A percentile compares a stretch with the other conserved stretches of the same genome.
phyloP scores from a whole-genome alignment of 2,329 filamentous ascomycete species.

The Verticillium longisporum region DNA sequence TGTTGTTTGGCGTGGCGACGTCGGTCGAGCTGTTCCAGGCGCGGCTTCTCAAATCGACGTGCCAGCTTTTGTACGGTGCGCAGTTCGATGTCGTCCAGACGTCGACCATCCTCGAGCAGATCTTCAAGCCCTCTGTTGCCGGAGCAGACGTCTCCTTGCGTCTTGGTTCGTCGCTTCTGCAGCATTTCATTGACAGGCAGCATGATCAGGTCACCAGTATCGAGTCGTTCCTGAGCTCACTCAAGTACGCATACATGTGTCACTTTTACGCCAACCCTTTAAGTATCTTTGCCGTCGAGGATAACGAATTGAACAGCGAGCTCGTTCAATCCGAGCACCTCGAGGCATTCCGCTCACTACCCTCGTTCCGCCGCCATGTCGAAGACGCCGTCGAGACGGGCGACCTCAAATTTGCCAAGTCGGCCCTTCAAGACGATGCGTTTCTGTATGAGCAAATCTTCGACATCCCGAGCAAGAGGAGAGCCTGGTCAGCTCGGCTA shows the following conservation, averaged over 20 bases:
- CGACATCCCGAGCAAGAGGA: constrained; percentile 18
- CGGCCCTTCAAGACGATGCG: constrained; percentile 54
- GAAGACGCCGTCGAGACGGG: constrained; percentile 39
- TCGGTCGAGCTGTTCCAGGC: constrained; percentile 75
- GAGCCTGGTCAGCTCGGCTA: constrained; percentile 34
- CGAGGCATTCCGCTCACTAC: constrained; percentile 59
- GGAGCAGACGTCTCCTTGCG: constrained; percentile 48
- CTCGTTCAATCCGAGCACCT: constrained; percentile 53
- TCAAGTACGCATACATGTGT: constrained; percentile 82
- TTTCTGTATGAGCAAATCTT: constrained; percentile 40
- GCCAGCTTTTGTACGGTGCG: constrained; percentile 59
- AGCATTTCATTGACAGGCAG: constrained; percentile 62
- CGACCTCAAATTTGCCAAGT: constrained; percentile 34
- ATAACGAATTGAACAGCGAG: constrained; percentile 13
- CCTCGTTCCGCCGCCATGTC: constrained; percentile 57
- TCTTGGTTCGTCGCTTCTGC: constrained; percentile 57
- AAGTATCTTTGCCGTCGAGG: constrained; percentile 46
- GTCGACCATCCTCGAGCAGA: constrained; percentile 62
- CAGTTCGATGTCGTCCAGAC: constrained; percentile 75
- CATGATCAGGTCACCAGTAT: constrained; percentile 71
- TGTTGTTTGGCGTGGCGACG: constrained; percentile 75
- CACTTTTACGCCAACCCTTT: constrained; percentile 77
- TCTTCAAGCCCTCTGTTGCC: constrained; percentile 61
- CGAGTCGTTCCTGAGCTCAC: constrained; percentile 61
- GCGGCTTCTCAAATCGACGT: constrained; percentile 61